phyloP scores from a whole-genome alignment of 176 grass and related monocot genomes.

The Themeda triandra region DNA sequence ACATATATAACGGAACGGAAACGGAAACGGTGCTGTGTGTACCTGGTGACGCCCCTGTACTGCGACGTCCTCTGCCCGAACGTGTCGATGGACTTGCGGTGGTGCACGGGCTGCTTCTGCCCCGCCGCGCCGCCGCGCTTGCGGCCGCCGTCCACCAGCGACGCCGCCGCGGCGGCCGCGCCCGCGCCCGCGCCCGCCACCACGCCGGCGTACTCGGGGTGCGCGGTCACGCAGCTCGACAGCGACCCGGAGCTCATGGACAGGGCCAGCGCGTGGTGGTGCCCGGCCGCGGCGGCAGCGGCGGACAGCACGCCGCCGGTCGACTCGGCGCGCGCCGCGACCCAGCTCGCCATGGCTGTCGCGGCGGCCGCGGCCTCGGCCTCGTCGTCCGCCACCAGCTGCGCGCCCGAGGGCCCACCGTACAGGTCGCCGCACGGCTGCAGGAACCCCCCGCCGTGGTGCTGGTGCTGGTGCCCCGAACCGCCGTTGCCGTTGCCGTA shows the following conservation, averaged over 20 bases:
- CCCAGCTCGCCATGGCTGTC: conserved; percentile 45
- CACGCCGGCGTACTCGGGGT: conserved; percentile 2
- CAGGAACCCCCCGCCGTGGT: conserved; percentile 24
- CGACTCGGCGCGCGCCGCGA: conserved; percentile 19
- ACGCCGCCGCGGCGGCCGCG: not conserved
- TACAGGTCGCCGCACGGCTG: conserved; percentile 61
- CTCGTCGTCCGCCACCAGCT: conserved; percentile 19
- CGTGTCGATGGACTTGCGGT: conserved; percentile 98
- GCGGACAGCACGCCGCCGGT: not conserved
- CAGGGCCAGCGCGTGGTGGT: conserved; percentile 65
- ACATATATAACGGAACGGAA: not conserved
- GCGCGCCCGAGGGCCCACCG: not conserved
- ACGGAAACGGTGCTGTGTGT: not conserved
- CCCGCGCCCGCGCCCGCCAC: not conserved
- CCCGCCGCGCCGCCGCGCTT: conserved; percentile 59
- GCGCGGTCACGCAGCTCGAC: conserved; percentile 66
- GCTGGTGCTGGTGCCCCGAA: not conserved
- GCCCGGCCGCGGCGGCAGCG: not conserved
- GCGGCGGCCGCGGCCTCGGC: conserved; percentile 25
- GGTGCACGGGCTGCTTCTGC: conserved; percentile 90
- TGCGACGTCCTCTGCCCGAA: conserved; percentile 98
- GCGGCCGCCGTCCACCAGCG: conserved; percentile 48
- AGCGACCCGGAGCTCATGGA: conserved; percentile 91
- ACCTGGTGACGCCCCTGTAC: conserved; percentile 98
- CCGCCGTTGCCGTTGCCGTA: conserved; percentile 1